Conservation (phyloP, 1,139 yeast species). For the Taphrina wiesneri region DNA sequence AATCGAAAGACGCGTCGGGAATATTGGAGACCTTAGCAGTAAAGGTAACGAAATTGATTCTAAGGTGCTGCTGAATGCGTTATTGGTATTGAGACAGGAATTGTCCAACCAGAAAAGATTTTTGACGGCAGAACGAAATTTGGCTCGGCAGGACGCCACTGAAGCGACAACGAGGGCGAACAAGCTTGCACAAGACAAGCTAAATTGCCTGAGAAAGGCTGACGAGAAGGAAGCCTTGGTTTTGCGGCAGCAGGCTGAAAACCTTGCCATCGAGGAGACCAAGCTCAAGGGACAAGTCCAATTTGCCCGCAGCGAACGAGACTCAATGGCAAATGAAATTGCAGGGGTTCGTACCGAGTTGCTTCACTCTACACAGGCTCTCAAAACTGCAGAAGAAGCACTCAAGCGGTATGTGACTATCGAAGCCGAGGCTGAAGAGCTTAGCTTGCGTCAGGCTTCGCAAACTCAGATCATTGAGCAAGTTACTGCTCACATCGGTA, state of each 20-base stretch:
- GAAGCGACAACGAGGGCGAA: not conserved
- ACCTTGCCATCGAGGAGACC: not conserved
- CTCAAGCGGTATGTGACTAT: not conserved
- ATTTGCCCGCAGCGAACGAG: not conserved
- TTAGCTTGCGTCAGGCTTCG: not conserved
- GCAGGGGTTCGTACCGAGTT: not conserved
- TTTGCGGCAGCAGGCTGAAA: not conserved
- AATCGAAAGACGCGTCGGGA: not conserved
- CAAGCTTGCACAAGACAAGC: not conserved
- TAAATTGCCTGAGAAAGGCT: not conserved
- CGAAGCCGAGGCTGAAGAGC: slow-evolving; percentile 14
- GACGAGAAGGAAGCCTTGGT: not conserved
- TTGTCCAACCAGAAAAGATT: not conserved
- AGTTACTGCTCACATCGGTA: not conserved
- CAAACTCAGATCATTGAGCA: slow-evolving; percentile 1
- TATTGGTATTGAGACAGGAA: slow-evolving; percentile 4
- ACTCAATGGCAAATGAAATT: not conserved
- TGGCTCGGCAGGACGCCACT: not conserved
- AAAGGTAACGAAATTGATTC: not conserved
- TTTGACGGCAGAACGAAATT: not conserved
- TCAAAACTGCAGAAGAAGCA: not conserved
- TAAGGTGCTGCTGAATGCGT: slow-evolving; percentile 1
- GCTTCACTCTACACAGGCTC: not conserved
- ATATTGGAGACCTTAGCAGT: not conserved
- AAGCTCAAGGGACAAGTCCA: not conserved